Evolutionary conservation across 768 basidiomycete species (phyloP).

Genomic region (Omphalotus guepiniiformis): DNA sequence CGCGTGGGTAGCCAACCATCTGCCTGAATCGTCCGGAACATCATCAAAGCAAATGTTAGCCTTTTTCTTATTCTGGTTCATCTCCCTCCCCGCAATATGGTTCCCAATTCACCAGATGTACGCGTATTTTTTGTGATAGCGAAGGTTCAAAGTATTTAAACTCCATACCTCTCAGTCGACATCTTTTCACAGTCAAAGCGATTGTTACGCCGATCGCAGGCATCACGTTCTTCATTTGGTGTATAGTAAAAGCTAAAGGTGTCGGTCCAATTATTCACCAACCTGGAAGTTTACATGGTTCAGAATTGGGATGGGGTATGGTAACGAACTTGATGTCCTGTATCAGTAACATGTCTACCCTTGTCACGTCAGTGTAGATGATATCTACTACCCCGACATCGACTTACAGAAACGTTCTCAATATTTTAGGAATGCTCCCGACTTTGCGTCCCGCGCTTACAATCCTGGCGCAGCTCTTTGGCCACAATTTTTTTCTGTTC

Average conservation of each 20-base stretch:
- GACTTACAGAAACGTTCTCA: conserved; percentile 11
- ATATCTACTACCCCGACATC: neutral
- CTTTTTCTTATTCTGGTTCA: conserved; percentile 86
- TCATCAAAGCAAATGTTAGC: conserved; percentile 72
- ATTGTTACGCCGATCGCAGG: conserved; percentile 68
- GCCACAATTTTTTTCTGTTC: conserved; percentile 69
- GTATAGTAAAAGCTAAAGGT: conserved; percentile 71
- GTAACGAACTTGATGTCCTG: conserved; percentile 68
- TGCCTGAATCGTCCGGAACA: conserved; percentile 72
- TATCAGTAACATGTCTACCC: conserved; percentile 76
- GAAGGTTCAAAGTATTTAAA: conserved; percentile 14
- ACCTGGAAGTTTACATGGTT: conserved; percentile 59
- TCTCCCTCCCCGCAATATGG: conserved; percentile 77
- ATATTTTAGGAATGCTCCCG: conserved; percentile 62
- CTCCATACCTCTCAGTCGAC: conserved; percentile 39
- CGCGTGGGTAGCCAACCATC: conserved; percentile 49
- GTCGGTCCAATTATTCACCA: conserved; percentile 72
- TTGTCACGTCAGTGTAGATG: conserved; percentile 44
- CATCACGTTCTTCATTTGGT: conserved; percentile 73
- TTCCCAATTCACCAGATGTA: conserved; percentile 80
- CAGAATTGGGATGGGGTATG: conserved; percentile 73
- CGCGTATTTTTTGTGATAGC: conserved; percentile 21
- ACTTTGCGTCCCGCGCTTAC: conserved; percentile 64
- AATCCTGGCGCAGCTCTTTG: conserved; percentile 53
- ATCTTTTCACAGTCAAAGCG: conserved; percentile 78